Evolutionary conservation across 371 early-diverging fungal species (phyloP).

Genomic region (Circinella umbellata): DNA sequence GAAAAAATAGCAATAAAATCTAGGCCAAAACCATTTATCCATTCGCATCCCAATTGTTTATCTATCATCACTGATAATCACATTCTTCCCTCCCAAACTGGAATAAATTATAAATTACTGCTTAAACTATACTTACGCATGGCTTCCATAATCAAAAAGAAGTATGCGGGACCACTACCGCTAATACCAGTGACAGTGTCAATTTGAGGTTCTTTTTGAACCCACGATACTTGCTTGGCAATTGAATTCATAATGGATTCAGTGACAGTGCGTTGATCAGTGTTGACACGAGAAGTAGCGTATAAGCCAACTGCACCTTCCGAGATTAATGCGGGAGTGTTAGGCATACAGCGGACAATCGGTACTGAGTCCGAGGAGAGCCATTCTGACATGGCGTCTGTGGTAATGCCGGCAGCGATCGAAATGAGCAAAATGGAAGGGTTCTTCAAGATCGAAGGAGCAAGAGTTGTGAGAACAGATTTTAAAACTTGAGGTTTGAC

Average conservation of each 20-base stretch:
- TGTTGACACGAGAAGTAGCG: slow-evolving; percentile 65
- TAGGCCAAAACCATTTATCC: not conserved
- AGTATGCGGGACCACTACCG: slow-evolving; percentile 93
- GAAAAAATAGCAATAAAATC: not conserved
- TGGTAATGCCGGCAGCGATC: slow-evolving; percentile 89
- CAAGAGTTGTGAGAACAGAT: slow-evolving; percentile 63
- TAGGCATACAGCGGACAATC: slow-evolving; percentile 93
- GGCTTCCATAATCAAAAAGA: slow-evolving; percentile 90
- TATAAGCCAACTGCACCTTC: slow-evolving; percentile 91
- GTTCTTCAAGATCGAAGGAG: slow-evolving; percentile 42
- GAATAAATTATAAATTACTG: not conserved
- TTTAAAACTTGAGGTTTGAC: slow-evolving; percentile 91
- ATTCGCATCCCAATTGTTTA: not conserved
- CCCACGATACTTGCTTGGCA: slow-evolving; percentile 82
- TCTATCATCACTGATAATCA: not conserved
- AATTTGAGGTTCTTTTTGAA: slow-evolving; percentile 74
- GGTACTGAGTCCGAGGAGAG: slow-evolving; percentile 48
- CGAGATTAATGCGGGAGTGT: slow-evolving; percentile 88
- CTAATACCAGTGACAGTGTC: slow-evolving; percentile 91
- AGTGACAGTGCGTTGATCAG: slow-evolving; percentile 65
- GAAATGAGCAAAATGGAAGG: slow-evolving; percentile 70
- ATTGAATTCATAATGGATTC: slow-evolving; percentile 73
- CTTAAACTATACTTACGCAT: slow-evolving; percentile 55
- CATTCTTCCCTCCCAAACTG: not conserved
- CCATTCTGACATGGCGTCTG: slow-evolving; percentile 79